Conservation (phyloP, 331 rosid species). For the Rhamnella rubrinervis region DNA sequence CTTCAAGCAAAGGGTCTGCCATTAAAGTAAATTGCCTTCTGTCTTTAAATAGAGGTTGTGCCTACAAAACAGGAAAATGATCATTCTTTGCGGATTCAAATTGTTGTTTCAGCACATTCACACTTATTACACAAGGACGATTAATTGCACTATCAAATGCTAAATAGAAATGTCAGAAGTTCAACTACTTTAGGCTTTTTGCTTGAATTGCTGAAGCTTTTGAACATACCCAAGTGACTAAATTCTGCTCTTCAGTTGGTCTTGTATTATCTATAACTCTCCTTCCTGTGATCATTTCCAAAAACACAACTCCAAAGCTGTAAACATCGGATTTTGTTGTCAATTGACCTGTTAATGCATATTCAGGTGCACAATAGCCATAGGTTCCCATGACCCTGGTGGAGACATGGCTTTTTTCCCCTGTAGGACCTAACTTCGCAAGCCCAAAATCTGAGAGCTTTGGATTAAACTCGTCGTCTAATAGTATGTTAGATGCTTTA, state of each 20-base stretch:
- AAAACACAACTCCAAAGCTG: conserved; percentile 82
- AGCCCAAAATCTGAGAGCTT: conserved; percentile 93
- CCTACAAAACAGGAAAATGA: conserved; percentile 36
- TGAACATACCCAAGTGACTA: conserved; percentile 74
- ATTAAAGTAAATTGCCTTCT: conserved; percentile 55
- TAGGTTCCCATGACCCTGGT: conserved; percentile 98
- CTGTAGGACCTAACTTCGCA: conserved; percentile 92
- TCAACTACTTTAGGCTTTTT: too few relatives aligned
- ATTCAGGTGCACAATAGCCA: conserved; percentile 97
- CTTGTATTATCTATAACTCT: conserved; percentile 74
- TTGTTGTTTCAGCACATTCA: neutral
- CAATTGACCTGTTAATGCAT: conserved; percentile 78
- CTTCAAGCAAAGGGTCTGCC: conserved; percentile 73
- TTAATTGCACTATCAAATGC: too few relatives aligned
- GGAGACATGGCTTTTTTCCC: conserved; percentile 77
- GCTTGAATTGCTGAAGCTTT: too few relatives aligned
- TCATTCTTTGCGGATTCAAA: neutral
- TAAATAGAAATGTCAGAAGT: too few relatives aligned
- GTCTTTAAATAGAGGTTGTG: conserved; percentile 74
- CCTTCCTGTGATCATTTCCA: conserved; percentile 86
- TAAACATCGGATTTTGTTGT: conserved; percentile 82
- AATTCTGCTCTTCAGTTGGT: conserved; percentile 66
- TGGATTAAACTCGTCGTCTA: conserved; percentile 77
- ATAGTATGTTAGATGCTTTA: conserved; percentile 80
- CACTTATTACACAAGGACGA: neutral